Evolutionary conservation across 2,329 filamentous ascomycete genomes (phyloP).

Genomic region (Lecanicillium sp.): DNA sequence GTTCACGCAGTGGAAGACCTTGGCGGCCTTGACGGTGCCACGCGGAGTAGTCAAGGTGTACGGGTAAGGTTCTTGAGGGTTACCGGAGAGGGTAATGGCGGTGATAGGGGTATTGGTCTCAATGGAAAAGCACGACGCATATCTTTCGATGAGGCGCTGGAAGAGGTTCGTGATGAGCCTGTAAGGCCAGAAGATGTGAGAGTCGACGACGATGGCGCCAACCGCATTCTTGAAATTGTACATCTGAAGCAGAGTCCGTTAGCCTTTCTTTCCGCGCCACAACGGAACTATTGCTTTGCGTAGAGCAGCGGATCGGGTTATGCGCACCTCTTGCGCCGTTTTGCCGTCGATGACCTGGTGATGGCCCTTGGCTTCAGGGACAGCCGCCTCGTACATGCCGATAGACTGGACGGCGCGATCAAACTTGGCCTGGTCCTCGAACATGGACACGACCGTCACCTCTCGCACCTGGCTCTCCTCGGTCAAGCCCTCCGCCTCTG

Average conservation of each 20-base stretch:
- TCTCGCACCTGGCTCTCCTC: not conserved
- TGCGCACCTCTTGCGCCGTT: not conserved
- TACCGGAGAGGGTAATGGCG: slow-evolving; percentile 19
- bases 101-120: slow-evolving; percentile 30
- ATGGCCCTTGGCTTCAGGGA: not conserved
- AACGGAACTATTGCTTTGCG: too few species aligned
- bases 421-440: not conserved
- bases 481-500: not conserved
- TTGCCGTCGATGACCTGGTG: not conserved
- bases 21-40: slow-evolving; percentile 37
- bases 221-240: slow-evolving; percentile 24
- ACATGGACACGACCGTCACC: not conserved
- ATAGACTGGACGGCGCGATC: not conserved
- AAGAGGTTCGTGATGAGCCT: slow-evolving; percentile 38
- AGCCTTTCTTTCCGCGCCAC: slow-evolving; percentile 32
- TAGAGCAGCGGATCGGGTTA: too few species aligned
- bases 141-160: slow-evolving; percentile 28
- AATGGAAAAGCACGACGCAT: slow-evolving; percentile 26
- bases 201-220: slow-evolving; percentile 23
- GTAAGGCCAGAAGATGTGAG: slow-evolving; percentile 42
- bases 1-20: slow-evolving; percentile 53
- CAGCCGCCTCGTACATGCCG: not conserved
- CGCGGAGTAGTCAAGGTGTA: slow-evolving; percentile 39
- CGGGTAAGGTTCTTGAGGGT: slow-evolving; percentile 19
- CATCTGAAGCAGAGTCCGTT: slow-evolving; percentile 9